Evolutionary conservation across 768 basidiomycete genomes (phyloP), one percentile per base, ranked within the genome.

Genomic region (Hygrophoropsis aurantiaca): DNA sequence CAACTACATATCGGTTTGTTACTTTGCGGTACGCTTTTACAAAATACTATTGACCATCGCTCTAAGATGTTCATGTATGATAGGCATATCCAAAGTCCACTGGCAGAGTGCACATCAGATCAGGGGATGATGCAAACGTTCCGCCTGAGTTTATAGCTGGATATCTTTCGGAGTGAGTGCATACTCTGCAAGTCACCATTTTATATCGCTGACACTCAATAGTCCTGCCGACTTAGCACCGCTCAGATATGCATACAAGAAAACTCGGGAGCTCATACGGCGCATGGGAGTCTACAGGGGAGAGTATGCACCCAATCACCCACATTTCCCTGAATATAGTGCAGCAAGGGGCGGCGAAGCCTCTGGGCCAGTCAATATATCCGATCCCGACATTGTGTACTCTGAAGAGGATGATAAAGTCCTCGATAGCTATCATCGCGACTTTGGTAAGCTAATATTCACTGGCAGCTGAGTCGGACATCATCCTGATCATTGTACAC

Each of bases 361-460:
- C 2, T 51, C 53, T 20, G 53, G 43, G 8, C 74, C 77, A 10
- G 70, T 66, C 3, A 58, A 57, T 4, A 50, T 71, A 9, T 40
- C 54, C 16, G 62, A 69, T 5, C 61, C 69, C 2, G 68, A 73
- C 23, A 68, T 77, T n/a, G 50, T 50, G 7, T 79, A 79, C 52
- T 64, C 69, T 1, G 53, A 59, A 11, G 69, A 71, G 47, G 74
- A 77, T 50, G 64, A 78, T 38, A 58, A 67, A 27, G 67, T 66
- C 15, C 74, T 79, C 41, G 74, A 77, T 33, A 51, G 61, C 16
- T 73, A 61, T 47, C 59, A 68, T 50, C 61, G 67, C 40, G 53
- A 66, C 41, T 56, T 21, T 32, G 58, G 72, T 73, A 11, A 21
- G 62, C n/a, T n/a, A n/a, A n/a, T n/a, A n/a, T n/a, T n/a, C n/a